Base-by-base conservation (phyloP, 2,329 filamentous ascomycete species). In the Calonectria pteridis region DNA sequence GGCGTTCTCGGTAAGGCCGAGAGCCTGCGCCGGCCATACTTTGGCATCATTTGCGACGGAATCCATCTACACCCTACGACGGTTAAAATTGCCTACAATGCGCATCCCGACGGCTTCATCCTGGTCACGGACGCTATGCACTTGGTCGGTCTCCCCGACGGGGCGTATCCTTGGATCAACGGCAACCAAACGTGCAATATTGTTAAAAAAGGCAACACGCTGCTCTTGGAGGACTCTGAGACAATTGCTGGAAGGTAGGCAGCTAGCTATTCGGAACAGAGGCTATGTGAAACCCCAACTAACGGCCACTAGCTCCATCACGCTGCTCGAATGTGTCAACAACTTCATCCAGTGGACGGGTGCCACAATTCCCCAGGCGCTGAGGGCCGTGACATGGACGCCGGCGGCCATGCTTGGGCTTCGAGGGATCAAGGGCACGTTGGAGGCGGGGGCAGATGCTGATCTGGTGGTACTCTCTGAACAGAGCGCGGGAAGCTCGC, bases 81-180 rank as follows among this genome's bases (percentile, higher is more conserved):
- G 0, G 92, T 98, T 84, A 96, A 95, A 83, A 96, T 98, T 73
- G 95, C 96, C 2, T 97, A 93, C 87, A 94, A 94, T 77, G 93
- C 95, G 0, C 94, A 98, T 81, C 95, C 95, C 0, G 90, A 93
- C 6, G 96, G 96, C 0, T 93, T 97, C 80, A 94, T 98, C 73
- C 90, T 98, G 7, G 95, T 98, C 55, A 98, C 96, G 0, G 96
- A 98, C 84, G 95, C 95, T 6, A 98, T 98, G 95, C 93, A 94
- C 77, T 89, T 98, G 20, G 93, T 94, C 26, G 96, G 96, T 0
- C 88, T 97, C 68, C 93, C 94, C 0, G 95, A 98, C 80, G 96
- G 96, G 4, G 89, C 91, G 2, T 98, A 98, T 82, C 91, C 93
- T 75, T 98, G 95, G 95, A 96, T 92, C 6, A 98, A 98, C 79